Evolutionary conservation across 192 early-diverging fungal genomes (phyloP), one percentile per base, ranked within the genome.

Genomic region (Coemansia umbellata): DNA sequence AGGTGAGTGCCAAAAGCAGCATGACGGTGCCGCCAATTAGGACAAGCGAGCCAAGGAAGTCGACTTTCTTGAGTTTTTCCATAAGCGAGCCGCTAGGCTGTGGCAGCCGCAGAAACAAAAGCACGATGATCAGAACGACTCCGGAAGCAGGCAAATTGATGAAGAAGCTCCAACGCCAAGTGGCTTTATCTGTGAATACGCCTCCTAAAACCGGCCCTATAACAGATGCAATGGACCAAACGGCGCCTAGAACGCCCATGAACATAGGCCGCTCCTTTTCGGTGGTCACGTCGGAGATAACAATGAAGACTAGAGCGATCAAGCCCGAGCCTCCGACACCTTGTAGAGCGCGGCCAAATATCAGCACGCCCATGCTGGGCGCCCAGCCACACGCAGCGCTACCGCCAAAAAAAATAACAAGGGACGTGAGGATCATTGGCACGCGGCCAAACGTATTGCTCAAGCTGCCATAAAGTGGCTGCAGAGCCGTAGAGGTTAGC

Each of bases 381-480:
- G 85, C 71, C 51, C 69, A 70, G 30, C 78, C 80, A 44, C 78
- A 66, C 3, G 60, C 27, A 57, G 81, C 80, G 41, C 74, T 80
- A 21, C 79, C 78, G 5, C 77, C 36, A 13, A 80, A 66, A 51
- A 82, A 82, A 3, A 85, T 37, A 3, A 75, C 35, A 22, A 79
- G 49, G 11, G 84, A 78, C 53, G 73, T 72, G 5, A 86, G 53
- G 28, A 84, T 55, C 8, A 80, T 71, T 1, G 59, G 53, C 33
- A 81, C 79, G 27, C 85, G 81, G 15, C 87, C 94, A 80, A 92
- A 93, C 24, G 90, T 87, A 55, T 94, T 90, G 35, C 88, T 82
- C 10, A 90, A 58, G 39, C 80, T 81, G 17, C 87, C 87, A 72
- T 87, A 91, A 4, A 90, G 52, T 3, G 90, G 87, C 55, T 89